Base-by-base conservation (phyloP, 352 stramenopile genomes). In the Peronosclerospora sorghi region DNA sequence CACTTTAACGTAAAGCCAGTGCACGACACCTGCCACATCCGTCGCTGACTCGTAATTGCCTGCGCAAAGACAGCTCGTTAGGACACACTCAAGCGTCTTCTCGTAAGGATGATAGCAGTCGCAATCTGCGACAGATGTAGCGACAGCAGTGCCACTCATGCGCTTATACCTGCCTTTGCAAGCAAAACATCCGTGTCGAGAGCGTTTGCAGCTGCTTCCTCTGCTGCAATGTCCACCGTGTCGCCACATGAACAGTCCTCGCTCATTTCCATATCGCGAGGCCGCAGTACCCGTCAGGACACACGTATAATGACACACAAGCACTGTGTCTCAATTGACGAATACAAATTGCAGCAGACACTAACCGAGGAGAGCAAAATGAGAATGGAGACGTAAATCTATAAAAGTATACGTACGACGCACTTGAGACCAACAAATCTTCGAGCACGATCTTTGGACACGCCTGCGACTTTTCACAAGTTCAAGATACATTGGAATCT, bases 241-340 rank as follows among this genome's bases (percentile, higher is more conserved):
- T 75, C 67, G 14, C 65, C 40, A 39, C 79, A 89, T 19, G 78
- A 15, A 27, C 79, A 92, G 49, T 92, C 73, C 27, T 85, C 66
- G 28, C 82, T 59, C 35, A 60, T 71, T 32, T 86, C 71, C 79
- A 92, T 89, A 53, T 92, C 79, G 29, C 71, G 69, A 28, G 79
- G 76, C n/a, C 89, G 64, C 21, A 89, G 43, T 70, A 79, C 85
- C 68, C 68, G 14, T 59, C 34, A 12, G 77, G 77, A 35, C 79
- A 92, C 26, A 73, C 66, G 38, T 68, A 80, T 52, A 80, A 80
- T n/a, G 51, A 53, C 5, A 56, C 65, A 6, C 4, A 26, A 26
- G 21, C 21, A 26, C 3, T 26, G 21, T n/a, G n/a, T n/a, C n/a
- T n/a, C n/a, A n/a, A n/a, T n/a, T 3, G 21, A 26, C 21, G 21